Conservation (phyloP, 2,329 filamentous ascomycete genomes). For the Colletotrichum agaves region DNA sequence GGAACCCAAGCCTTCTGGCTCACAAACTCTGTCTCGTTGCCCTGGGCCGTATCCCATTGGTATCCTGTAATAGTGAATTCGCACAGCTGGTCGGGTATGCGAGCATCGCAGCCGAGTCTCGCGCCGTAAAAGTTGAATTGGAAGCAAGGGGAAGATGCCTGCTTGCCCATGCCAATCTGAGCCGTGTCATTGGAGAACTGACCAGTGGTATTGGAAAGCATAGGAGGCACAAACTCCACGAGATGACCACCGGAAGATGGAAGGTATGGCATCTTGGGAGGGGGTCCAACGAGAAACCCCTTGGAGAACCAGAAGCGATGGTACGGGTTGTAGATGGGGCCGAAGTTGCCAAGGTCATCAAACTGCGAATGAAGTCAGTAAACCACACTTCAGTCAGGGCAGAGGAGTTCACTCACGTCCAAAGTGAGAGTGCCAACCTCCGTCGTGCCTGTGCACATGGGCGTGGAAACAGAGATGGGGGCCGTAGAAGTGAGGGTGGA, state of each 20-base stretch:
- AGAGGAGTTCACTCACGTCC: constrained; percentile 45
- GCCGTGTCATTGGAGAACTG: constrained; percentile 49
- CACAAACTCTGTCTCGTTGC: constrained; percentile 44
- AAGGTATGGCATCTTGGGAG: constrained; percentile 47
- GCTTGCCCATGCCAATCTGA: constrained; percentile 53
- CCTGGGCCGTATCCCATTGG: constrained; percentile 46
- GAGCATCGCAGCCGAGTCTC: constrained; percentile 48
- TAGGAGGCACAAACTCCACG: constrained; percentile 52
- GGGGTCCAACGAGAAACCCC: constrained; percentile 52
- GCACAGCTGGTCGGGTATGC: constrained; percentile 48
- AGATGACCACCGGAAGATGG: constrained; percentile 54
- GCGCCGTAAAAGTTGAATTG: constrained; percentile 53
- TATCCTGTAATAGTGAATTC: constrained; percentile 56
- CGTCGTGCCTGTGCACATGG: constrained; percentile 37
- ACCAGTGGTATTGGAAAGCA: constrained; percentile 42
- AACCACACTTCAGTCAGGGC: not conserved
- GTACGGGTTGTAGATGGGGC: constrained; percentile 53
- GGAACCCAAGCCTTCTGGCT: constrained; percentile 53
- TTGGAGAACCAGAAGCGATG: constrained; percentile 55
- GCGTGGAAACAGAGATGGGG: constrained; percentile 25
- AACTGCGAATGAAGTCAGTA: constrained; percentile 45
- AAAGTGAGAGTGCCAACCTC: constrained; percentile 51
- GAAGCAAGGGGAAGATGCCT: constrained; percentile 50
- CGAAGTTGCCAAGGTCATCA: constrained; percentile 46
- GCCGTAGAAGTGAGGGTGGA: constrained; percentile 11